Evolutionary conservation across 306 rosid species (phyloP).

Genomic region (Ceratonia siliqua): DNA sequence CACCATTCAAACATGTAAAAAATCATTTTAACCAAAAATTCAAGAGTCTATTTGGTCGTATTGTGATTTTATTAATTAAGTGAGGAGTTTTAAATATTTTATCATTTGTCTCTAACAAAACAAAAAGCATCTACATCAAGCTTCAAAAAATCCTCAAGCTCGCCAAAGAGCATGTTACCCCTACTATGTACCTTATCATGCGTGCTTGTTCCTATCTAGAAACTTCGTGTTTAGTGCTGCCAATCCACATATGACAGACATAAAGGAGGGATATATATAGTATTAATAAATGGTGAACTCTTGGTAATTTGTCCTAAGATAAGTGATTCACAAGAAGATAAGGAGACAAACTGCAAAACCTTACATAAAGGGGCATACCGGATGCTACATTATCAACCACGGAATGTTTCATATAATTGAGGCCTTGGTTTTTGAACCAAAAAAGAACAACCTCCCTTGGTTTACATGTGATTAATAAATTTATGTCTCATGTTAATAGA

Average conservation of each 20-base stretch:
- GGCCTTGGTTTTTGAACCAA: slow-evolving; percentile 1
- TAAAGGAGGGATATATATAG: not conserved
- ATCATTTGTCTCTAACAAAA: too few relatives aligned
- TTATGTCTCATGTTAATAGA: slow-evolving; percentile 25
- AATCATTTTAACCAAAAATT: too few relatives aligned
- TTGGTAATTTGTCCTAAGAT: slow-evolving; percentile 32
- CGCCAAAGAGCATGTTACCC: slow-evolving; percentile 19
- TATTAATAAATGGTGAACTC: slow-evolving; percentile 28
- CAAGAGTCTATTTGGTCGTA: too few relatives aligned
- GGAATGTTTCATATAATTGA: not conserved
- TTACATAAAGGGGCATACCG: slow-evolving; percentile 16
- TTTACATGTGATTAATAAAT: not conserved
- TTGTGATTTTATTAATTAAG: too few relatives aligned
- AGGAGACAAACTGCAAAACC: slow-evolving; percentile 29
- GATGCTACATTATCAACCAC: slow-evolving; percentile 10
- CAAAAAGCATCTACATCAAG: slow-evolving; percentile 16
- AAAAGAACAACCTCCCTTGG: slow-evolving; percentile 6
- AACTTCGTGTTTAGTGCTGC: slow-evolving; percentile 38
- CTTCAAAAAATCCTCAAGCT: not conserved
- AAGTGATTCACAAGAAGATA: slow-evolving; percentile 32
- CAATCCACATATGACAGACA: slow-evolving; percentile 3
- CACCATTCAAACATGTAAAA: too few relatives aligned
- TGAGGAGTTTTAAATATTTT: too few relatives aligned
- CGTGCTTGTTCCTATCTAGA: slow-evolving; percentile 20
- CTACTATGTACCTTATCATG: slow-evolving; percentile 8